Base-by-base conservation (phyloP, 2,329 filamentous ascomycete genomes). In the Fusarium hostae region DNA sequence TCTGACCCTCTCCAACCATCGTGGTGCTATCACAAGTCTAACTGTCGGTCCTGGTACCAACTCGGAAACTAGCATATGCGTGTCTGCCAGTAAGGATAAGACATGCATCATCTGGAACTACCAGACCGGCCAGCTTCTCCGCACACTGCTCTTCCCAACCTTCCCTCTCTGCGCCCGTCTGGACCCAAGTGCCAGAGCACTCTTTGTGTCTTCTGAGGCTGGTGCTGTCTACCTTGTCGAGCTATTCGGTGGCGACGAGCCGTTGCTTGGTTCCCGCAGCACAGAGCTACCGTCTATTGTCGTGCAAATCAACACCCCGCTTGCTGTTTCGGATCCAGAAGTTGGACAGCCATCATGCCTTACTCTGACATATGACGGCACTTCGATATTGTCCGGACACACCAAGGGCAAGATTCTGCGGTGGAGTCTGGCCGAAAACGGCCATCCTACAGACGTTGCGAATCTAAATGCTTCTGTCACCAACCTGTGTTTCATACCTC, bases 21-120 rank as follows among this genome's bases (percentile, higher is more conserved):
- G 92, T 37, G 91, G 89, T 70, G 92, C 87, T 78, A 90, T 95
- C 80, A 95, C 89, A 68, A 89, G 86, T 56, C 78, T 92, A 22
- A 82, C 81, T 9, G 82, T 87, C 45, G 91, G 92, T 22, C 90
- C 93, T 77, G 91, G 92, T 78, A 84, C 87, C 66, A 91, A 89
- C 78, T 79, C 83, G 20, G 89, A 90, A 75, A 92, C 92, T 64
- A 95, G 93, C 79, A 90, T 98, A 67, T 95, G 92, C 65, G 87
- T 98, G 24, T 97, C 95, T 6, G 89, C 91, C 10, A 94, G 94
- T 72, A 90, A 89, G 75, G 96, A 98, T 82, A 95, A 93, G 81
- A 96, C 94, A 11, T 94, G 94, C 75, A 91, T 97, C 76, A 86
- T 97, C 66, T 99, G 96, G 96, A 95, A 98, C 82, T 97, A 97